Evolutionary conservation across 345 rosid genomes (phyloP), one percentile per base, ranked within the genome.

Genomic region (Melaleuca quinquenervia): DNA sequence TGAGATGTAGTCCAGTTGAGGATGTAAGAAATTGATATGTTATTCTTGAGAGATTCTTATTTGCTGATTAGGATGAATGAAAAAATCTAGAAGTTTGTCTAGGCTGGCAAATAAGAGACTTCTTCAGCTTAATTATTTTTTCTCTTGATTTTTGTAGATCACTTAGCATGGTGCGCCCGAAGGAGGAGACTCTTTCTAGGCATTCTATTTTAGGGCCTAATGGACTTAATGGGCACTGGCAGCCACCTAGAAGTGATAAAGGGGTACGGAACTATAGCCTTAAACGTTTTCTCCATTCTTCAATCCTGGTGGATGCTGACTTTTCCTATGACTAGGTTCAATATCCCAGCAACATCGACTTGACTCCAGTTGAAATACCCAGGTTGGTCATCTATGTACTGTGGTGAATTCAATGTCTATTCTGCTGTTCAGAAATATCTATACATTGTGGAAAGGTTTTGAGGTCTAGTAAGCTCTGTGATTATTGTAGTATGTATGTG

Each of bases 121-220:
- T 70, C 76, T 62, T 32, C 86, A 85, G 52, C 53, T 74, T 64
- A 21, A 11, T 74, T 85, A 13, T 52, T 87, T 75, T 55, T 51
- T 84, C 86, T 52, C 41, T 48, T 75, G 82, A 52, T 86, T 84
- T 83, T 84, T 91, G 86, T 90, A 96, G 99, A 90, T 93, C 96
- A 84, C 89, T 97, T 87, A 94, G 89, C 85, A 89, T 88, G 7
- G 88, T 89, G 52, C 91, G 88, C 55, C 98, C 98, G 50, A 96
- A 88, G 84, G 95, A 94, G 56, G 98, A 97, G 90, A 93, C 96
- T 82, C 98, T 97, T 53, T 94, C 98, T 45, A 94, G 91, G 90
- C 98, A 97, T 90, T 96, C 99, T 84, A 91, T 97, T 87, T 89
- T 97, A 85, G 99, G 99, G 86, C 96, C 98, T 76, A 91, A 86